Percentiles rank a stretch among this genome's conserved stretches.
Evolutionary conservation across 2,329 filamentous ascomycete species (phyloP).

Genomic region (Alternaria angustiovoidea): DNA sequence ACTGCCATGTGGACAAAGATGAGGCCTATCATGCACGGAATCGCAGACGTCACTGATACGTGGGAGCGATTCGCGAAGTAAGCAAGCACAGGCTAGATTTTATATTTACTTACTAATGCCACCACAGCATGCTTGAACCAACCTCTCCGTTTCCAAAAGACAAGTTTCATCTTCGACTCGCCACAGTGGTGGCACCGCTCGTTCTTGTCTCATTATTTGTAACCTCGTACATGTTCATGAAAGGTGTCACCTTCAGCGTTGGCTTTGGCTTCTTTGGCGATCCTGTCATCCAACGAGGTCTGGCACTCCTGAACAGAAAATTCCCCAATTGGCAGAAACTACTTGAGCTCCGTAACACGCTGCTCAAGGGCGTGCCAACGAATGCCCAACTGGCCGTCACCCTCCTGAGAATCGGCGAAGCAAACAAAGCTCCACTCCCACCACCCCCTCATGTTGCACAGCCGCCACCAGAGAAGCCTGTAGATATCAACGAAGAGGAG

Average conservation of each 20-base stretch:
- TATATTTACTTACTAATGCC: slow-evolving; percentile 7
- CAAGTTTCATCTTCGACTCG: slow-evolving; percentile 56
- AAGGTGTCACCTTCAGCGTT: slow-evolving; percentile 70
- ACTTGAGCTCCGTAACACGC: slow-evolving; percentile 75
- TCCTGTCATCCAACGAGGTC: slow-evolving; percentile 69
- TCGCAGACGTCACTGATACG: slow-evolving; percentile 67
- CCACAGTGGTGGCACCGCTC: slow-evolving; percentile 55
- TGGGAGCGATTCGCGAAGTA: slow-evolving; percentile 71
- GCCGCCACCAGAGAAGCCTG: slow-evolving; percentile 60
- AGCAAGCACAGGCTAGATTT: slow-evolving; percentile 21
- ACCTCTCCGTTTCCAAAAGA: slow-evolving; percentile 58
- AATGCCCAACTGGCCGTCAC: slow-evolving; percentile 86
- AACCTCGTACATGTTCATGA: slow-evolving; percentile 63
- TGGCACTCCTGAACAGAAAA: slow-evolving; percentile 67
- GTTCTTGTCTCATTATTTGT: slow-evolving; percentile 55
- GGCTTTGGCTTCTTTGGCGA: slow-evolving; percentile 84
- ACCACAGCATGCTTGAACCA: slow-evolving; percentile 54
- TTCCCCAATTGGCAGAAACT: slow-evolving; percentile 79
- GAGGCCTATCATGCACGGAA: slow-evolving; percentile 72
- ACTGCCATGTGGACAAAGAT: slow-evolving; percentile 80
- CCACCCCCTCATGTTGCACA: slow-evolving; percentile 59
- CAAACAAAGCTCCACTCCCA: slow-evolving; percentile 79
- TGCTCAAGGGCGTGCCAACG: slow-evolving; percentile 83
- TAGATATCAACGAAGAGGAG: slow-evolving; percentile 59
- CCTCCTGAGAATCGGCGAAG: slow-evolving; percentile 80